Evolutionary conservation across 2,329 filamentous ascomycete species (phyloP).

Genomic region (Gnomoniopsis smithogilvyi): DNA sequence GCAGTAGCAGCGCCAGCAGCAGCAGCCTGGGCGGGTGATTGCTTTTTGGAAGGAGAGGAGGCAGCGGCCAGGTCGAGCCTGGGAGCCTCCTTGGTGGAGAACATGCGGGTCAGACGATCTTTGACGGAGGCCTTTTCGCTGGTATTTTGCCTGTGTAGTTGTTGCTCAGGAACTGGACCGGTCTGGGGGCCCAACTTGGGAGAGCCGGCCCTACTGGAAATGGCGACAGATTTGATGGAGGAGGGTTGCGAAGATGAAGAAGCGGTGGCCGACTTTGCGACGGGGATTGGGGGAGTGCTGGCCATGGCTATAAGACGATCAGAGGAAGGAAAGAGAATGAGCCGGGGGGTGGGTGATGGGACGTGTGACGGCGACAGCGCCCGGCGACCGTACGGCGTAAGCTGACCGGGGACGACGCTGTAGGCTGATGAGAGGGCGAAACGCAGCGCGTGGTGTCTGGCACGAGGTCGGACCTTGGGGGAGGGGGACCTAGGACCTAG

Average conservation of each 20-base stretch:
- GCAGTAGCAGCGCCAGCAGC: slow-evolving; percentile 20
- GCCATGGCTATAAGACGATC: slow-evolving; percentile 25
- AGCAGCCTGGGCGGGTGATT: slow-evolving; percentile 1
- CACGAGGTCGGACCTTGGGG: background rate
- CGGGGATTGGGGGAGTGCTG: slow-evolving; percentile 23
- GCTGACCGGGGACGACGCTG: background rate
- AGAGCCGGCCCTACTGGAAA: slow-evolving; percentile 34
- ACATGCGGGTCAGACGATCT: slow-evolving; percentile 63
- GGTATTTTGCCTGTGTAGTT: slow-evolving; percentile 31
- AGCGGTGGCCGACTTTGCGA: slow-evolving; percentile 31
- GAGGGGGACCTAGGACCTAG: background rate
- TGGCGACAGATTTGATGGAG: slow-evolving; percentile 45
- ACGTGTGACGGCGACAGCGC: background rate
- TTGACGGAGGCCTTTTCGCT: slow-evolving; percentile 59
- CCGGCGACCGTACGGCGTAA: background rate
- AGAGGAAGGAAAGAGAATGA: background rate
- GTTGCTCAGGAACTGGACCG: slow-evolving; percentile 30
- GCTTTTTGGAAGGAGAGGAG: slow-evolving; percentile 14
- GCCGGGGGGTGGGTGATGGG: background rate
- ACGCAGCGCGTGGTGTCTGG: background rate
- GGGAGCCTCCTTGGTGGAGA: slow-evolving; percentile 53
- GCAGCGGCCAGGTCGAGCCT: slow-evolving; percentile 23
- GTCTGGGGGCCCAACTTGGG: slow-evolving; percentile 39
- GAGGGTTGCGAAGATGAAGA: slow-evolving; percentile 48
- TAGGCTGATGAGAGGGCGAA: background rate